phyloP scores from a whole-genome alignment of 306 rosid species.

The Geum urbanum region DNA sequence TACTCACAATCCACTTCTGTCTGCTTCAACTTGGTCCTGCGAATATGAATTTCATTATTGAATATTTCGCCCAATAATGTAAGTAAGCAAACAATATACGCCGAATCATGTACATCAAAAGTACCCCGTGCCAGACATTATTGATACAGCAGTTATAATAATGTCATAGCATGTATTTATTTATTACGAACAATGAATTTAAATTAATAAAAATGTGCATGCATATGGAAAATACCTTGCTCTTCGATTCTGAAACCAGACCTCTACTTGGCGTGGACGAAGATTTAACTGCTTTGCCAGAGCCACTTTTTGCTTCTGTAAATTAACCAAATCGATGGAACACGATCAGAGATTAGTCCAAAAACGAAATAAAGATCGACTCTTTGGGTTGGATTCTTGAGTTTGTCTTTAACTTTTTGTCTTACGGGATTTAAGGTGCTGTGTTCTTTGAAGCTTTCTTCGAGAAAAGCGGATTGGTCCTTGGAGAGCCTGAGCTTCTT shows the following conservation, averaged over 20 bases:
- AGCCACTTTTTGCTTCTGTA: constrained; percentile 84
- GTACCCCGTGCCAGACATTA: background rate
- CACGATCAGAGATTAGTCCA: background rate
- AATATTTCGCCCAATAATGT: constrained; percentile 1
- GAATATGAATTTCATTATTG: background rate
- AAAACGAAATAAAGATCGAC: background rate
- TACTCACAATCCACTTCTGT: constrained; percentile 97
- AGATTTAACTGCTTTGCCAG: constrained; percentile 82
- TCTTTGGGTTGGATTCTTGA: background rate
- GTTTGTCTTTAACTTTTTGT: background rate
- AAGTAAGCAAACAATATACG: background rate
- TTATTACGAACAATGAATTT: background rate
- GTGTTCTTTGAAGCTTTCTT: constrained; percentile 91
- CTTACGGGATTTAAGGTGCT: constrained; percentile 89
- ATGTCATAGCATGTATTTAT: background rate
- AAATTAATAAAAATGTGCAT: background rate
- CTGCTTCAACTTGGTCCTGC: constrained; percentile 94
- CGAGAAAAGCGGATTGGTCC: constrained; percentile 87
- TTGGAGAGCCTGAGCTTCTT: constrained; percentile 93
- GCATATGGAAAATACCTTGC: constrained; percentile 55
- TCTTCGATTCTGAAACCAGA: constrained; percentile 98
- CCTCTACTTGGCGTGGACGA: constrained; percentile 97
- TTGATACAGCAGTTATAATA: background rate
- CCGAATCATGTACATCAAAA: background rate
- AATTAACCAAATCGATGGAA: background rate